Base-by-base conservation (phyloP, 73 alveolate genomes). In the Blepharisma stoltei region DNA sequence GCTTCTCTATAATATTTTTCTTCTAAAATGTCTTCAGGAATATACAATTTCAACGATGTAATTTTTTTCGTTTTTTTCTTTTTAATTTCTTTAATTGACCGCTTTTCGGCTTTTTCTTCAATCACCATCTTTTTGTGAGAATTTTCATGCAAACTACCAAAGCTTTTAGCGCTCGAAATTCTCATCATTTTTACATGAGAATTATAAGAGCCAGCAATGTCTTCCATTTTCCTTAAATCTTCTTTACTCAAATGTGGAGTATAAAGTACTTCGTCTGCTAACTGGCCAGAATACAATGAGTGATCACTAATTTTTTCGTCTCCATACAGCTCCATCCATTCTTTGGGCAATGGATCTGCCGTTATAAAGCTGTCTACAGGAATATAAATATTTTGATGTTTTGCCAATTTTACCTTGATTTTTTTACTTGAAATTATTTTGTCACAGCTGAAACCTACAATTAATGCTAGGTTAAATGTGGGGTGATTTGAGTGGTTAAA, bases 321-420 rank as follows among this genome's bases (percentile, higher is more conserved):
- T 20, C 73, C 73, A 9, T 14, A 25, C 11, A 60, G 46, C 73
- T 60, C 73, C 11, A 60, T 8, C 73, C 73, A 60, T 60, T 60
- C 73, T 8, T 14, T 25, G 0, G 73, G 73, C 18, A 60, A 38
- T 25, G 73, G 73, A 25, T 60, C 73, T 20, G 23, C 46, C 2
- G 73, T 60, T 11, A 60, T 60, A 25, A 60, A 60, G 23, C 23
- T 8, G 23, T 14, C 38, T 1, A 14, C 73, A 25, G 73, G 73
- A 9, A 60, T 60, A 25, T 60, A 60, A 25, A 60, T 9, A 9
- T 60, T 38, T 8, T 18, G 45, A 25, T 18, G 48, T 5, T 60
- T 60, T n/a, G 14, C 5, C 18, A 60, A 25, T 14, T 14, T 38
- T 60, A 60, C 73, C 23, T 60, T 60, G 11, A 60, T 60, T 11